These are phyloP conservation scores for Phialemoniopsis sp. DNA, from an alignment of 2,329 filamentous ascomycete species.

Conservation along the genomic window DNA sequence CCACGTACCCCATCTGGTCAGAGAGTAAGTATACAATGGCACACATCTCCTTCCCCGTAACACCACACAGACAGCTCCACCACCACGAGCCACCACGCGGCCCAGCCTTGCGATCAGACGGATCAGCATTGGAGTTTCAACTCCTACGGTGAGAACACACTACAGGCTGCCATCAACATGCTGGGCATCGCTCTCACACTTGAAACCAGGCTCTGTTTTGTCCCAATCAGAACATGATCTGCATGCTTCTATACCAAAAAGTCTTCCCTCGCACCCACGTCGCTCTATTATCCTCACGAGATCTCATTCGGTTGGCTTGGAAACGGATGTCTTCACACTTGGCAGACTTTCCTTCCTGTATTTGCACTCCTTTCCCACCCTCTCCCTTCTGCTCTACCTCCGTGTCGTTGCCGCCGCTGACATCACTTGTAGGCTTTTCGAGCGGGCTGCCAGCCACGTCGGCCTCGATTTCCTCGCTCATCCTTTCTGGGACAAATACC, in stretches of 20 bases:
- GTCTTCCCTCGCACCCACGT: conserved; percentile 27
- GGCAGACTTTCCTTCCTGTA: conserved; percentile 47
- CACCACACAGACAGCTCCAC: conserved; percentile 38
- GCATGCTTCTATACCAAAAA: conserved; percentile 22
- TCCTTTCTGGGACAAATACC: conserved; percentile 98
- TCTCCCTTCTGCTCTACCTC: conserved; percentile 8
- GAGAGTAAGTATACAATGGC: conserved; percentile 92
- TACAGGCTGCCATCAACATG: conserved; percentile 50
- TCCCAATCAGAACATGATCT: conserved; percentile 13
- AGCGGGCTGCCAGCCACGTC: conserved; percentile 78
- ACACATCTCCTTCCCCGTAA: conserved; percentile 64
- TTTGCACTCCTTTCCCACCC: conserved; percentile 50
- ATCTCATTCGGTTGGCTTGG: conserved; percentile 34
- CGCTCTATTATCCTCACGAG: conserved; percentile 23
- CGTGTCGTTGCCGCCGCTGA: conserved; percentile 16
- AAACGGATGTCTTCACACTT: conserved; percentile 34
- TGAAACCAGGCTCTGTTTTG: conserved; percentile 57
- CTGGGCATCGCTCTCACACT: conserved; percentile 63
- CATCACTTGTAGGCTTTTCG: conserved; percentile 71
- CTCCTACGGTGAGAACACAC: conserved; percentile 64
- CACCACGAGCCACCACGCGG: conserved; percentile 35
- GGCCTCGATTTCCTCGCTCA: conserved; percentile 92
- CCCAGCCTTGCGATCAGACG: conserved; percentile 28
- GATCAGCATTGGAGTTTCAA: background rate
- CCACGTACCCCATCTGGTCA: conserved; percentile 88